Evolutionary conservation across 2,329 filamentous ascomycete genomes (phyloP), one percentile per base, ranked within the genome.

Genomic region (Malbranchea zuffiana): DNA sequence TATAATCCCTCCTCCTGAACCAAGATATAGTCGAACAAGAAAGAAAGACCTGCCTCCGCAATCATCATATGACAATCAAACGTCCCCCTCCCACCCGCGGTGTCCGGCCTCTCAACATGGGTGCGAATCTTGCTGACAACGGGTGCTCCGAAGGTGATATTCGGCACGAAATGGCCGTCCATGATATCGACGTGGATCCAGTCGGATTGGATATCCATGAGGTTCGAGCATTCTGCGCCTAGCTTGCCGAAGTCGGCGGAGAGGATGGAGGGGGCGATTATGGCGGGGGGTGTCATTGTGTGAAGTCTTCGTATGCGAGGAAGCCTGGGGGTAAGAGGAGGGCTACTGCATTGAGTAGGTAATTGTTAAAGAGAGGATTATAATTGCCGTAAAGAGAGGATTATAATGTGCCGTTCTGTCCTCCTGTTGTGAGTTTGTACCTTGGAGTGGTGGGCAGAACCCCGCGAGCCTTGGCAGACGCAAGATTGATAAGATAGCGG

Each of bases 21-120:
- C n/a, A n/a, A n/a, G n/a, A n/a, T n/a, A n/a, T n/a, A n/a, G n/a
- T n/a, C n/a, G n/a, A n/a, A n/a, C n/a, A n/a, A n/a, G n/a, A n/a
- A n/a, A n/a, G n/a, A n/a, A n/a, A 13, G 13, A 23, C 37, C 50
- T 70, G 88, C 84, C 80, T 98, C 88, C 53, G 85, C 78, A 57
- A 98, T 93, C 90, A 98, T 98, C 90, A 98, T 96, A 65, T 98
- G 90, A 72, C 90, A 98, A 64, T 98, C 90, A 59, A 98, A 98
- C 10, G 88, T 96, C 44, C 90, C 90, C 50, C 79, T 82, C 36
- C 82, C 86, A 48, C 80, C 69, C 21, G 72, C 72, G 35, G 72
- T 67, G 26, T 69, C 69, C 3, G 86, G 87, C 49, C 72, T 71
- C 40, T 84, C 79, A 51, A 98, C 87, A 53, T 94, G 82, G 30